phyloP scores from a whole-genome alignment of 441 rosid species.

The Adansonia rubrostipa region DNA sequence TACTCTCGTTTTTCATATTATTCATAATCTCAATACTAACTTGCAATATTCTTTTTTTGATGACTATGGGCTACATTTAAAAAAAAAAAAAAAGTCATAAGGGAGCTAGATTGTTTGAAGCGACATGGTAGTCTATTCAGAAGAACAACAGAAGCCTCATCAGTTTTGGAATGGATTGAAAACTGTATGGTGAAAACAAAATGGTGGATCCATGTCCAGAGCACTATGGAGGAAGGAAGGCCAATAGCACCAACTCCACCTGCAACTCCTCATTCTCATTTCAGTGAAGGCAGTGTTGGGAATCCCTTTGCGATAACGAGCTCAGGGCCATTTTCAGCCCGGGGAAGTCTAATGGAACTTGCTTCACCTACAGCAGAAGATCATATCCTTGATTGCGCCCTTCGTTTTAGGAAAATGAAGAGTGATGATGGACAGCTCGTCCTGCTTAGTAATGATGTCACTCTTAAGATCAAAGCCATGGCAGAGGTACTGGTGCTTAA shows the following conservation, averaged over 20 bases:
- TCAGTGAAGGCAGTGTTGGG: conserved; percentile 35
- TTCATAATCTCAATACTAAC: not conserved
- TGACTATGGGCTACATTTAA: not conserved
- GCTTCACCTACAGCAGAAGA: conserved; percentile 76
- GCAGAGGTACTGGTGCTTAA: conserved; percentile 62
- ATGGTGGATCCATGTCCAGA: conserved; percentile 88
- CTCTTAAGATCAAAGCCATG: conserved; percentile 82
- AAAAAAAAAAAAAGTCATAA: conserved; percentile 49
- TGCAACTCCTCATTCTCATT: conserved; percentile 56
- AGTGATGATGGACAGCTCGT: conserved; percentile 58
- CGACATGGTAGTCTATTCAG: conserved; percentile 51
- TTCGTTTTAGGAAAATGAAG: conserved; percentile 49
- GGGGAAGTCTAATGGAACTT: conserved; percentile 46
- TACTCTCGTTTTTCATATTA: not conserved
- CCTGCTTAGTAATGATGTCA: conserved; percentile 65
- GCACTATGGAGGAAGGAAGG: conserved; percentile 56
- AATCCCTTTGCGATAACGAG: conserved; percentile 22
- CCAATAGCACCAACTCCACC: conserved; percentile 66
- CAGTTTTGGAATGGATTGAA: conserved; percentile 78
- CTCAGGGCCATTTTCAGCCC: conserved; percentile 35
- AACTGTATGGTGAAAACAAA: conserved; percentile 58
- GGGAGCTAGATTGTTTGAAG: conserved; percentile 72
- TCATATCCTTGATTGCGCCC: conserved; percentile 68
- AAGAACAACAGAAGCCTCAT: conserved; percentile 61
- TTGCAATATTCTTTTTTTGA: conserved; percentile 12